Evolutionary conservation across 2,329 filamentous ascomycete species (phyloP).

Genomic region (Knoxdaviesia capensis): DNA sequence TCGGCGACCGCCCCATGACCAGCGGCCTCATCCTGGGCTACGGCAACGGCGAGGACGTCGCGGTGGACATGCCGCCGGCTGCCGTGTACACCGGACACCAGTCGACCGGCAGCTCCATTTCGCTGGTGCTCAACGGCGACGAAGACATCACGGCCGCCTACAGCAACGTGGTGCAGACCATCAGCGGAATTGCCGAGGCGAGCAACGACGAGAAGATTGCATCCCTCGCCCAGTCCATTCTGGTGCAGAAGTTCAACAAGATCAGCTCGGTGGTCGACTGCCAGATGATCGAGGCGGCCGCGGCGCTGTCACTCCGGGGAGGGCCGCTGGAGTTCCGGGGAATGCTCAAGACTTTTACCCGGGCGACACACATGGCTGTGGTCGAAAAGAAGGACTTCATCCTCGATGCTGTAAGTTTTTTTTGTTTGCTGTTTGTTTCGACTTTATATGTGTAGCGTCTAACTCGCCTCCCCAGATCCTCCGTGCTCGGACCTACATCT

Average conservation of each 20-base stretch:
- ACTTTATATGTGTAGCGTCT: constrained; percentile 1
- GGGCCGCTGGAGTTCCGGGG: constrained; percentile 69
- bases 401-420: constrained; percentile 44
- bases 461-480: constrained; percentile 30
- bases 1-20: constrained; percentile 30
- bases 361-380: constrained; percentile 53
- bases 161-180: constrained; percentile 80
- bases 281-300: constrained; percentile 67
- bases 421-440: neutral
- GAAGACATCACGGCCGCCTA: constrained; percentile 64
- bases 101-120: constrained; percentile 58
- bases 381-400: constrained; percentile 46
- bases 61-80: constrained; percentile 7
- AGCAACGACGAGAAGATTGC: constrained; percentile 83
- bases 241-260: constrained; percentile 86
- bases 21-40: constrained; percentile 22
- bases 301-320: constrained; percentile 55
- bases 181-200: constrained; percentile 69
- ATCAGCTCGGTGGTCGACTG: constrained; percentile 64
- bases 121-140: constrained; percentile 52
- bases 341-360: constrained; percentile 65
- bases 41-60: constrained; percentile 10
- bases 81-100: constrained; percentile 32
- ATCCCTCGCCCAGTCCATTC: constrained; percentile 81
- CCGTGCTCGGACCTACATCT: constrained; percentile 63